A percentile compares a stretch with the other conserved stretches of the same genome.
Evolutionary conservation across 805 yeast species (phyloP).

Genomic region (Millerago galiae): DNA sequence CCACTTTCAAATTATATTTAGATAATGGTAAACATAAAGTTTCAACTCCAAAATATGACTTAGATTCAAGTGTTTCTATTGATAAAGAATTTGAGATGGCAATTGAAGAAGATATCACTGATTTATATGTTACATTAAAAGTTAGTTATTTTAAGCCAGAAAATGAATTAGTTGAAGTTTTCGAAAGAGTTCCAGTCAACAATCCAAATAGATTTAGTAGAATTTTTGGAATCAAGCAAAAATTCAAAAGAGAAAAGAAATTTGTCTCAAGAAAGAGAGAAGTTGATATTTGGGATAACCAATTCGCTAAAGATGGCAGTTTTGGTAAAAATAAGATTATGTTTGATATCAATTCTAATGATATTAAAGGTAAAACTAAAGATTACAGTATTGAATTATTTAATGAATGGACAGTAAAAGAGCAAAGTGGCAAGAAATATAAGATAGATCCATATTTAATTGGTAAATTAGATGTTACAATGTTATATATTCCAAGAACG

Average conservation of each 20-base stretch:
- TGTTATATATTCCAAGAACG: slow-evolving; percentile 63
- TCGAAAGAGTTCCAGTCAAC: slow-evolving; percentile 47
- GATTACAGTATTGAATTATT: slow-evolving; percentile 54
- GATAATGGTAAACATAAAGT: slow-evolving; percentile 83
- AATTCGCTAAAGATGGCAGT: slow-evolving; percentile 82
- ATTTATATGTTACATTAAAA: slow-evolving; percentile 68
- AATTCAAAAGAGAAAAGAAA: slow-evolving; percentile 32
- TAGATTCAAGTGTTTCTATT: slow-evolving; percentile 31
- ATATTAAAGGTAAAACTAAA: slow-evolving; percentile 46
- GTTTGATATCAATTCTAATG: slow-evolving; percentile 50
- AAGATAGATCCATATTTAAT: slow-evolving; percentile 48
- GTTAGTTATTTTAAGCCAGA: slow-evolving; percentile 43
- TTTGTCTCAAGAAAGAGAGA: slow-evolving; percentile 44
- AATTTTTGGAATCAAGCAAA: slow-evolving; percentile 35
- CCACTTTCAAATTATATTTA: slow-evolving; percentile 37
- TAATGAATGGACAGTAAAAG: slow-evolving; percentile 70
- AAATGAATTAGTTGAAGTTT: slow-evolving; percentile 51
- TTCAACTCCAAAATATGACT: slow-evolving; percentile 45
- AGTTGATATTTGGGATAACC: slow-evolving; percentile 52
- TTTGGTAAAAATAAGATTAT: slow-evolving; percentile 73
- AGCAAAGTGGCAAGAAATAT: slow-evolving; percentile 24
- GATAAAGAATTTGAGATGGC: slow-evolving; percentile 76
- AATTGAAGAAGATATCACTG: slow-evolving; percentile 48
- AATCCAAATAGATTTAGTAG: slow-evolving; percentile 37
- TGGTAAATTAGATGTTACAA: slow-evolving; percentile 60